phyloP scores from a whole-genome alignment of 2,329 filamentous ascomycete species.

The Aspergillus melleus region DNA sequence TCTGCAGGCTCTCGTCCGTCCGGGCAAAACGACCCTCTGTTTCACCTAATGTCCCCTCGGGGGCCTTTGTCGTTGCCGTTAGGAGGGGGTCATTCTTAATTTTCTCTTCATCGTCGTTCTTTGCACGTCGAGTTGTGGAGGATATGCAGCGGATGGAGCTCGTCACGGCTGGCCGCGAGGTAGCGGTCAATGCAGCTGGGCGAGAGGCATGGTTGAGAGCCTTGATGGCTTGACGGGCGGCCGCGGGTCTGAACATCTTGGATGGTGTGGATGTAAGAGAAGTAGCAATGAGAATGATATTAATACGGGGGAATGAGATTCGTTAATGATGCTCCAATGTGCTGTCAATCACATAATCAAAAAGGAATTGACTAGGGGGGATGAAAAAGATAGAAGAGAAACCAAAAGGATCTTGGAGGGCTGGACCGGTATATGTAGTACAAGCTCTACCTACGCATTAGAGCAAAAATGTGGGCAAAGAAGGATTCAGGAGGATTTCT shows the following conservation, averaged over 20 bases:
- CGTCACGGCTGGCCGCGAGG: slow-evolving; percentile 12
- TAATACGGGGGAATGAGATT: not conserved
- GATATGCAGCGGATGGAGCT: slow-evolving; percentile 30
- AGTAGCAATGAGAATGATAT: not conserved
- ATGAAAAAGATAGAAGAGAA: not conserved
- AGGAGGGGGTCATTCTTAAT: slow-evolving; percentile 26
- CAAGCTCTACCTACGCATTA: not conserved
- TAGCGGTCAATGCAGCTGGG: slow-evolving; percentile 19
- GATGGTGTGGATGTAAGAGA: not conserved
- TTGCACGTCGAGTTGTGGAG: slow-evolving; percentile 26
- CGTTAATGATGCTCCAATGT: not conserved
- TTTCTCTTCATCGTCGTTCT: slow-evolving; percentile 24
- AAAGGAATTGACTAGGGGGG: not conserved
- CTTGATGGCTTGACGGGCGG: slow-evolving; percentile 28
- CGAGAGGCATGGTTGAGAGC: slow-evolving; percentile 21
- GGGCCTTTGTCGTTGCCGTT: slow-evolving; percentile 32
- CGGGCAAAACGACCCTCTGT: slow-evolving; percentile 72
- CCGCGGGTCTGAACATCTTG: slow-evolving; percentile 31
- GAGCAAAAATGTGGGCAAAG: not conserved
- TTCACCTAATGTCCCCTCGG: slow-evolving; percentile 29
- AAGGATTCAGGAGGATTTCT: not conserved
- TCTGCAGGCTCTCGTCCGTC: slow-evolving; percentile 74
- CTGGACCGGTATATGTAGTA: slow-evolving; percentile 5
- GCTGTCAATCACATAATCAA: not conserved
- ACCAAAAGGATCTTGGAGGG: not conserved